Base-by-base conservation (phyloP, 441 rosid species). In the Adansonia gregorii region DNA sequence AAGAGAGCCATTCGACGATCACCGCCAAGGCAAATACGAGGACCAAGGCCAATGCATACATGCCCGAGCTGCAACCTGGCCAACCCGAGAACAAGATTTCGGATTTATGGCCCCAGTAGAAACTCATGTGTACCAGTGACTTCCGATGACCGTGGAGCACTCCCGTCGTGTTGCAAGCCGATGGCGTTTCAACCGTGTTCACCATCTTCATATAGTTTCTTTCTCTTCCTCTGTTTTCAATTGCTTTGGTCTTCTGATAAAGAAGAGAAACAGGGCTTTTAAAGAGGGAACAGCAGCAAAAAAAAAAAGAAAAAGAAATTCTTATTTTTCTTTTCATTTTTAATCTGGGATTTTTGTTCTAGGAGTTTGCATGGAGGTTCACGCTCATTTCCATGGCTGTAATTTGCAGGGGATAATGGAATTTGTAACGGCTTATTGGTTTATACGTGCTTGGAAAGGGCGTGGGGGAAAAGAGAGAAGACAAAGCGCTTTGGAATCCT, bases 81-180 rank as follows among this genome's bases (percentile, higher is more conserved):
- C 98, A 94, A 10, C 92, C 87, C 6, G 80, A 41, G 86, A 94
- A 94, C 49, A 93, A 93, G 74, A 94, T 64, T 64, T 64, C 48
- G 68, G 68, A 64, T 64, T 17, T 19, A 19, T 56, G 61, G 27
- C 27, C 61, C 61, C 61, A 56, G 8, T 56, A 56, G 27, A 19
- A 56, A 19, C 61, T 56, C 27, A 22, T 56, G 24, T 56, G 61
- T 10, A 8, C 2, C 11, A 19, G 10, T 19, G 61, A 56, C 9
- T 54, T 6, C 17, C 20, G 59, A n/a, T 54, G 59, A 7, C 6
- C 20, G 8, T 54, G 59, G 22, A n/a, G 22, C 39, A 35, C 39
- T 54, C 19, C 19, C 20, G 59, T 54, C 9, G 59, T 54, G 59
- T 54, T 54, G 1, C 17, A n/a, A 54, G 59, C 19, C 22, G 59